These are phyloP conservation scores for Fulvia fulva DNA, from an alignment of 2,329 filamentous ascomycete species.

Conservation along the genomic window DNA sequence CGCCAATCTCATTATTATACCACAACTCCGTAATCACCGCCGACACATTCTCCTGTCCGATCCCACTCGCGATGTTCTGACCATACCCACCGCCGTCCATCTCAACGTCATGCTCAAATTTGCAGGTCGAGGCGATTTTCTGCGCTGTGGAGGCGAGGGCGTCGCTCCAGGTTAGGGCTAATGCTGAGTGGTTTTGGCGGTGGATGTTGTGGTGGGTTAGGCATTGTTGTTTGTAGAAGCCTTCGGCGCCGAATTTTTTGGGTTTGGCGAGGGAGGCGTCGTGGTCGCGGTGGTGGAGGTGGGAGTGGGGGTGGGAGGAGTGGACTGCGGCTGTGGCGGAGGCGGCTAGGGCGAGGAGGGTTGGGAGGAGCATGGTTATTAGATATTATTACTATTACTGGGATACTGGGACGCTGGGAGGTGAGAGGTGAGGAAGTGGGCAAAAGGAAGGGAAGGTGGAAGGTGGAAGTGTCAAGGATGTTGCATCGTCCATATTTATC, in stretches of 20 bases:
- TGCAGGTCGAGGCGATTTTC: slow-evolving; percentile 60
- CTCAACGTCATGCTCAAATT: slow-evolving; percentile 66
- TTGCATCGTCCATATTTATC: too few relatives aligned
- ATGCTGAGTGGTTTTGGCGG: neutral
- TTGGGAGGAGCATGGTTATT: neutral
- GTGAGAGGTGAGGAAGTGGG: too few relatives aligned
- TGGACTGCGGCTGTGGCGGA: neutral
- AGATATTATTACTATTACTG: too few relatives aligned
- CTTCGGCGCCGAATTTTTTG: too few relatives aligned
- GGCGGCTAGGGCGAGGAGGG: neutral
- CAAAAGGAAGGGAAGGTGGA: too few relatives aligned
- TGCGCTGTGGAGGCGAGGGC: slow-evolving; percentile 61
- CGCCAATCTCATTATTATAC: slow-evolving; percentile 74
- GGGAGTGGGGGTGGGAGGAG: neutral
- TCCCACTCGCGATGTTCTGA: slow-evolving; percentile 82
- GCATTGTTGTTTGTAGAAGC: too few relatives aligned
- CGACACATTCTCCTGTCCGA: slow-evolving; percentile 53
- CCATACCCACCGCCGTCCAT: slow-evolving; percentile 66
- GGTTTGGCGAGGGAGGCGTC: too few relatives aligned
- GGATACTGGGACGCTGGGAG: too few relatives aligned
- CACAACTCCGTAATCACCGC: slow-evolving; percentile 72
- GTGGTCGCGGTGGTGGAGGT: slow-evolving; percentile 1
- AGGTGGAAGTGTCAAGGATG: too few relatives aligned
- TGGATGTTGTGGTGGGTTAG: neutral
- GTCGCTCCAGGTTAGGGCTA: slow-evolving; percentile 53